phyloP scores from a whole-genome alignment of 192 early-diverging fungal species.

The Coemansia sp. region DNA sequence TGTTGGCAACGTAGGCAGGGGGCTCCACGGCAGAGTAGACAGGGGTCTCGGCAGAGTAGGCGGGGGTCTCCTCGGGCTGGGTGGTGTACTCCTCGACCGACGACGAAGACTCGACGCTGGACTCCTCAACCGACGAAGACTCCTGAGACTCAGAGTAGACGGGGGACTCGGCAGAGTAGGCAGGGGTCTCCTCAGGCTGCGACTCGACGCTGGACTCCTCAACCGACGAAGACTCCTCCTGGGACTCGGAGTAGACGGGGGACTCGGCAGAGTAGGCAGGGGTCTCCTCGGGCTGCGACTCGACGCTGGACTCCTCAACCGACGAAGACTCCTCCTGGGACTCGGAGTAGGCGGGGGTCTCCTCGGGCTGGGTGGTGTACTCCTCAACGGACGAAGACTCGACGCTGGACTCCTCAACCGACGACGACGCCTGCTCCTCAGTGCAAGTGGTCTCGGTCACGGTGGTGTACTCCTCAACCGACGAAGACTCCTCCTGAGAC shows the following conservation, averaged over 20 bases:
- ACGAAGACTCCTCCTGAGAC: neutral
- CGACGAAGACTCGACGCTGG: neutral
- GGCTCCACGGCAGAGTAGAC: slow-evolving; percentile 11
- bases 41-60: neutral
- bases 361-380: neutral
- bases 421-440: no score
- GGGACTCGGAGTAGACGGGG: neutral
- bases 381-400: neutral
- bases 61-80: neutral
- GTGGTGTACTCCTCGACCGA: slow-evolving; percentile 1
- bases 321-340: neutral
- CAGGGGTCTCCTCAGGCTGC: no score
- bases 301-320: no score
- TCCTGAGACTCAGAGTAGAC: neutral
- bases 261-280: neutral
- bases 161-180: neutral
- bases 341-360: neutral
- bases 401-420: no score
- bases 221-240: neutral
- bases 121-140: no score
- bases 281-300: neutral
- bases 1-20: slow-evolving; percentile 25
- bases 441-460: no score
- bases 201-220: neutral
- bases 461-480: slow-evolving; percentile 16